These are phyloP conservation scores for Blastosporella zonata DNA, from an alignment of 1,284 basidiomycete genomes.

Conservation along the genomic window DNA sequence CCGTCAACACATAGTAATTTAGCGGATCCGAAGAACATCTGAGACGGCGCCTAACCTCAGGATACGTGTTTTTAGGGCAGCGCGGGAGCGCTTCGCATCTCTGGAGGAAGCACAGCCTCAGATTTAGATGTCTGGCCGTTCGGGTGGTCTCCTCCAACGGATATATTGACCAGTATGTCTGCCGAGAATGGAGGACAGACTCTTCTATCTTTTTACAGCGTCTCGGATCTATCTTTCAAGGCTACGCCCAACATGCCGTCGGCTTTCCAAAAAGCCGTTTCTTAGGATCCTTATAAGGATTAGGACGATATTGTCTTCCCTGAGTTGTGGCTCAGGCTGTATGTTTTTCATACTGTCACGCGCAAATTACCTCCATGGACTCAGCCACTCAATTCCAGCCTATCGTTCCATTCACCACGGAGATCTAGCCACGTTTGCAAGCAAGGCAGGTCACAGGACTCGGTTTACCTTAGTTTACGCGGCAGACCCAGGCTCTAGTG, in stretches of 20 bases:
- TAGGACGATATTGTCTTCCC: background rate
- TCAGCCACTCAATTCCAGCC: background rate
- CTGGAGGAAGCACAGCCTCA: background rate
- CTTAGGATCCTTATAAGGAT: constrained; percentile 1
- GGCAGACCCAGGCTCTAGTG: background rate
- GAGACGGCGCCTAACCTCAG: background rate
- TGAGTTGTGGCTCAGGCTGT: background rate
- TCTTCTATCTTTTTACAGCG: background rate
- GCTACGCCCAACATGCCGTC: background rate
- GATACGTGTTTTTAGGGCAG: background rate
- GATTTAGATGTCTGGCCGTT: background rate
- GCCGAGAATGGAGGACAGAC: background rate
- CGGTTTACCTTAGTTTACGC: background rate
- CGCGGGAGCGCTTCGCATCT: background rate
- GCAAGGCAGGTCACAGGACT: constrained; percentile 6
- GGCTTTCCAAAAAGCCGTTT: constrained; percentile 1
- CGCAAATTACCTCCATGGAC: background rate
- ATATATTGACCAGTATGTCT: background rate
- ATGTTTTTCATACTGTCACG: constrained; percentile 4
- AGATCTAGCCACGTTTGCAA: constrained; percentile 3
- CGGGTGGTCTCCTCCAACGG: background rate
- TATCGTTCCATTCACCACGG: constrained; percentile 1
- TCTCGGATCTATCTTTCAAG: background rate
- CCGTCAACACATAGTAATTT: background rate
- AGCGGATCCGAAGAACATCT: background rate